Base-by-base conservation (phyloP, 345 rosid genomes). In the Moricandia arvensis region DNA sequence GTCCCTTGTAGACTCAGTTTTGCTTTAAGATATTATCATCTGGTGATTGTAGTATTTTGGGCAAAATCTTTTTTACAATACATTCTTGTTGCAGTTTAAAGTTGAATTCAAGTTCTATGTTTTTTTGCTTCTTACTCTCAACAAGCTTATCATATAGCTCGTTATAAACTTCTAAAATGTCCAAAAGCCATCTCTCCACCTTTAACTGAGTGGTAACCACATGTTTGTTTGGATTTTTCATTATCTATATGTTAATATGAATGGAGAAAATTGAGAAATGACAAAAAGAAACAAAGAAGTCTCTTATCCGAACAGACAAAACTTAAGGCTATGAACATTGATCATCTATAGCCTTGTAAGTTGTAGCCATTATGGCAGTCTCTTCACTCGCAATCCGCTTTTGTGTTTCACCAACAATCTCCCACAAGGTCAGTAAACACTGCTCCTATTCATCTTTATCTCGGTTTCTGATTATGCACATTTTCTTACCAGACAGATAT, bases 361-460 rank as follows among this genome's bases (percentile, higher is more conserved):
- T 63, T 66, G 69, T 73, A 62, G 72, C 72, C 67, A 38, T 26
- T 26, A 87, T 90, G 93, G 86, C 88, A 18, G 70, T 83, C 55
- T 83, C 88, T 75, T 84, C 88, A 24, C 77, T 87, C 63, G 81
- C 97, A 51, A 21, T 86, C 59, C 59, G 75, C 38, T 72, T 7
- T 64, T 85, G 83, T 76, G 69, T 76, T 76, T 85, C 92, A 53
- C 68, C 90, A 3, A 54, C 71, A 62, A 63, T 84, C 68, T 67
- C 83, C 35, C 80, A 79, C 33, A 84, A 84, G 88, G 94, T 87
- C 72, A n/a, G 26, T 75, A 8, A 21, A 35, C 8, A 43, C 4
- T 62, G 1, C 6, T 55, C 60, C 7, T 16, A 6, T 62, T 59
- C 26, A n/a, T 24, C 66, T 58, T 17, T 1, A 18, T 26, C 53